Conservation (phyloP, 108 stramenopile species). For the Stephanodiscus minutulus region DNA sequence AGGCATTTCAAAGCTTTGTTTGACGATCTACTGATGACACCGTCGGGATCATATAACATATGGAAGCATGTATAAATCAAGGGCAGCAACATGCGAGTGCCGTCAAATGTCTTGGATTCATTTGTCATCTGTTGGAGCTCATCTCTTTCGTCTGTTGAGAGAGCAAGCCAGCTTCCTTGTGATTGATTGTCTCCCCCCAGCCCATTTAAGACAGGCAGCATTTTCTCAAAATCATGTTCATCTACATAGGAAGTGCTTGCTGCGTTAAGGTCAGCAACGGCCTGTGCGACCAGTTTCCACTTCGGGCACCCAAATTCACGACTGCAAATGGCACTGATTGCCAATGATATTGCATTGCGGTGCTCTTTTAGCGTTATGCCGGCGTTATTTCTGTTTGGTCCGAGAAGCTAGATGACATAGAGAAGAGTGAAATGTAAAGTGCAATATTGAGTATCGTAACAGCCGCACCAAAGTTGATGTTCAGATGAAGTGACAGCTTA, state of each 20-base stretch:
- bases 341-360: conserved; percentile 47
- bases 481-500: neutral
- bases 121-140: neutral
- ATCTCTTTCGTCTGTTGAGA: conserved; percentile 26
- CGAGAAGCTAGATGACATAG: conserved; percentile 54
- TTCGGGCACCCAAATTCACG: conserved; percentile 2
- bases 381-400: conserved; percentile 62
- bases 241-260: conserved; percentile 67
- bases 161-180: conserved; percentile 46
- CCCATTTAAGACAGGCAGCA: conserved; percentile 69
- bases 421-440: neutral
- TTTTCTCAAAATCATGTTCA: conserved; percentile 76
- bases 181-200: conserved; percentile 43
- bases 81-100: conserved; percentile 57
- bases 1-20: conserved; percentile 71
- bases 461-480: neutral
- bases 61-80: conserved; percentile 72
- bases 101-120: conserved; percentile 6
- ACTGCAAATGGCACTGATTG: conserved; percentile 36
- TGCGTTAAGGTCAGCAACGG: conserved; percentile 55
- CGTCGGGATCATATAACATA: conserved; percentile 73
- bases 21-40: conserved; percentile 72
- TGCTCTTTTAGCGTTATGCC: conserved; percentile 57
- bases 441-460: neutral
- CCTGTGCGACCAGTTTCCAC: conserved; percentile 35